Evolutionary conservation across 2,329 filamentous ascomycete species (phyloP).

Genomic region (Plectosphaerella plurivora): DNA sequence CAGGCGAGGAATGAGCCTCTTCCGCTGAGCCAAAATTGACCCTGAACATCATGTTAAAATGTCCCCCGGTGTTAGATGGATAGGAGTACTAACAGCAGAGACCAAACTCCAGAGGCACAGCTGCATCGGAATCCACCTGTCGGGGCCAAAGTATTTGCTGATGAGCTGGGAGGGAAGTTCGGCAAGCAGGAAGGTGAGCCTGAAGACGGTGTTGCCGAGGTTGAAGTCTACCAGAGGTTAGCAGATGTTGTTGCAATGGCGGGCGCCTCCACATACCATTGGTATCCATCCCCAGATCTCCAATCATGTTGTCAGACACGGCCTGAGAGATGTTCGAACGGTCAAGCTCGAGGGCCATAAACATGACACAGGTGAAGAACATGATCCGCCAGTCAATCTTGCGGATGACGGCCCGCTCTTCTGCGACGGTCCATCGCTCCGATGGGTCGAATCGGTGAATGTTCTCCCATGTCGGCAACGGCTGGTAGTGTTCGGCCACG

Average conservation of each 20-base stretch:
- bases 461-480: constrained; percentile 28
- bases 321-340: constrained; percentile 37
- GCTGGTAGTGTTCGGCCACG: constrained; percentile 27
- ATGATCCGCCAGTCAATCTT: constrained; percentile 33
- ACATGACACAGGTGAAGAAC: constrained; percentile 40
- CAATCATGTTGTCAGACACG: constrained; percentile 35
- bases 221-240: constrained; percentile 34
- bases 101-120: constrained; percentile 51
- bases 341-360: constrained; percentile 43
- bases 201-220: constrained; percentile 45
- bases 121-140: constrained; percentile 51
- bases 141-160: constrained; percentile 40
- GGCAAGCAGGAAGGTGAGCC: constrained; percentile 44
- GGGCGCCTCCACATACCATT: constrained; percentile 38
- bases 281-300: constrained; percentile 31
- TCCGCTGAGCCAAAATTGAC: constrained; percentile 31
- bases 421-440: constrained; percentile 35
- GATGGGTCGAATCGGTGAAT: constrained; percentile 42
- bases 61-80: constrained; percentile 32
- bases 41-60: constrained; percentile 14
- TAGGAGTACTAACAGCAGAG: constrained; percentile 18
- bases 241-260: constrained; percentile 44
- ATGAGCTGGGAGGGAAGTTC: constrained; percentile 57
- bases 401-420: constrained; percentile 30
- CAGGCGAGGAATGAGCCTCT: constrained; percentile 21